These are phyloP conservation scores for Picea abies DNA, from an alignment of 83 land plant genomes.

Conservation along the genomic window DNA sequence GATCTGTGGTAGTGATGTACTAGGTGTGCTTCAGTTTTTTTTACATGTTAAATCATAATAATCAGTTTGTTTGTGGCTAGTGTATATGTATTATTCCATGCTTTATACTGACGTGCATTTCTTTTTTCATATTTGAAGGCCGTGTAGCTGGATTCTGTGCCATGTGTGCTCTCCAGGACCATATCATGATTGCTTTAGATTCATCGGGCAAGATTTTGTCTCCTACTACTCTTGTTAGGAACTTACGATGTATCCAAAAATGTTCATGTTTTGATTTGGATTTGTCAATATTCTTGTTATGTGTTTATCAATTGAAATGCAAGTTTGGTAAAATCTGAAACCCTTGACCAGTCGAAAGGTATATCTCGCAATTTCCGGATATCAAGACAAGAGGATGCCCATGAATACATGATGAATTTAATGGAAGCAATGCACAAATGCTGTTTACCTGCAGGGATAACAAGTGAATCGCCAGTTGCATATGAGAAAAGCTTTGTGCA, in stretches of 20 bases:
- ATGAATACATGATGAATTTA: constrained; percentile 91
- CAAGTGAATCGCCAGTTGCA: constrained; percentile 67
- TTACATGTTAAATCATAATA: no score
- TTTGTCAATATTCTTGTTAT: not conserved
- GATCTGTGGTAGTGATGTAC: no score
- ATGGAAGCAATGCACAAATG: constrained; percentile 96
- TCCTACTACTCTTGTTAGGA: constrained; percentile 74
- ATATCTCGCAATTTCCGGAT: constrained; percentile 80
- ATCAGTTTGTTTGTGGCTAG: no score
- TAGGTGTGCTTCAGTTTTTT: no score
- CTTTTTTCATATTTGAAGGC: constrained; percentile 42
- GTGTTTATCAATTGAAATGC: not conserved
- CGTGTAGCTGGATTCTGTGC: constrained; percentile 87
- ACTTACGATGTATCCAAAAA: constrained; percentile 82
- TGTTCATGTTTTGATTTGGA: constrained; percentile 2
- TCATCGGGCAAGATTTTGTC: constrained; percentile 76
- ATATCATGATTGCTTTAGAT: constrained; percentile 71
- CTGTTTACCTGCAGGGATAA: constrained; percentile 72
- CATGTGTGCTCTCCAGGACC: constrained; percentile 90
- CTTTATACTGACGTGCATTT: no score
- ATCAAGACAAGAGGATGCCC: constrained; percentile 96
- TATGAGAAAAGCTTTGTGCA: constrained; percentile 81
- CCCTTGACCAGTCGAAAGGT: constrained; percentile 63
- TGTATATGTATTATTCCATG: no score
- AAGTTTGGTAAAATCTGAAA: constrained; percentile 2